Evolutionary conservation across 306 rosid genomes (phyloP).

Genomic region (Styphnolobium japonicum): DNA sequence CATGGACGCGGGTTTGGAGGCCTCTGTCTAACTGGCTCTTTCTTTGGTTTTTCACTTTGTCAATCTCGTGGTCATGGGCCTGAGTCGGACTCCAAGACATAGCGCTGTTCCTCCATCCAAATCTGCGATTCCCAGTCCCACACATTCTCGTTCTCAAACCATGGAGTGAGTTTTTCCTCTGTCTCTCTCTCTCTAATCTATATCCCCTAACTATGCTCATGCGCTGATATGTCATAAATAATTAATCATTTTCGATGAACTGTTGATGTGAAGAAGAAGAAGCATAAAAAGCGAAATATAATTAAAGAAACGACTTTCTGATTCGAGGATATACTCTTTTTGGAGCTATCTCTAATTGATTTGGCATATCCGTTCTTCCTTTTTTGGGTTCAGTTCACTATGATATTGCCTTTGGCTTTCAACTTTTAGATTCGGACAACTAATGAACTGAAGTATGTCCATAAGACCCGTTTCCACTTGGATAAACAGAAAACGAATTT

Average conservation of each 20-base stretch:
- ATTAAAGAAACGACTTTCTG: not conserved
- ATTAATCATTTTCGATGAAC: not conserved
- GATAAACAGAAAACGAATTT: not conserved
- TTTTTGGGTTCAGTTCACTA: not conserved
- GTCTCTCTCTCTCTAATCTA: not conserved
- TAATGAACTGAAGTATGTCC: not conserved
- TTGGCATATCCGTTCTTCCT: not conserved
- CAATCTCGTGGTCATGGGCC: slow-evolving; percentile 28
- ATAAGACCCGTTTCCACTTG: not conserved
- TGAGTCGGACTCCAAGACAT: slow-evolving; percentile 22
- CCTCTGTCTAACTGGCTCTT: not conserved
- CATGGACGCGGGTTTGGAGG: slow-evolving; percentile 25
- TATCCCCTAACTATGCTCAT: not conserved
- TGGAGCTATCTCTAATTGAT: not conserved
- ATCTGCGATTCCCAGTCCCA: slow-evolving; percentile 19
- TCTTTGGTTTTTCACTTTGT: not conserved
- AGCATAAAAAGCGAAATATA: not conserved
- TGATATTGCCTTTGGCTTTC: not conserved
- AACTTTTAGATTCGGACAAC: not conserved
- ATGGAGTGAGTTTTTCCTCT: slow-evolving; percentile 53
- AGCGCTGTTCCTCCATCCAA: slow-evolving; percentile 34
- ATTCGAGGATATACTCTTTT: not conserved
- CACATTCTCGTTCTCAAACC: slow-evolving; percentile 37
- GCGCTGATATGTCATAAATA: not conserved
- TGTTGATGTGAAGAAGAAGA: not conserved